phyloP scores from a whole-genome alignment of 371 early-diverging fungal genomes.

The Syncephalastrum sp. region DNA sequence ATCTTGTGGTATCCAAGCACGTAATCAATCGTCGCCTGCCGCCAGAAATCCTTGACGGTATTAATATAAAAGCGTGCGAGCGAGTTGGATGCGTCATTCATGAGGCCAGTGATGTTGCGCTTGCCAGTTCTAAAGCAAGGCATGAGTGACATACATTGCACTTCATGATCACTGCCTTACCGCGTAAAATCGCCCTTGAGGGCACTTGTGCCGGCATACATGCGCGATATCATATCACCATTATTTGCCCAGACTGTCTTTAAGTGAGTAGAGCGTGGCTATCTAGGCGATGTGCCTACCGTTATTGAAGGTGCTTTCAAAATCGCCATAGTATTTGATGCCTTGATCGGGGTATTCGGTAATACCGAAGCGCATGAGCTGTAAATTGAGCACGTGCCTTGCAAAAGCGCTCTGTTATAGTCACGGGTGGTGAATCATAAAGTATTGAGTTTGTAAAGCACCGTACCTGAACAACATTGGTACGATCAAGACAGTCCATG shows the following conservation, averaged over 20 bases:
- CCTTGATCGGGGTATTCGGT: constrained; percentile 63
- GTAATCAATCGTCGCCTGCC: constrained; percentile 52
- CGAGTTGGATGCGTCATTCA: constrained; percentile 76
- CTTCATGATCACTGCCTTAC: constrained; percentile 13
- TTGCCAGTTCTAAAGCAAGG: constrained; percentile 51
- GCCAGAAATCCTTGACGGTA: constrained; percentile 67
- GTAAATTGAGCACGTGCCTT: constrained; percentile 63
- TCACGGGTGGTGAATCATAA: neutral
- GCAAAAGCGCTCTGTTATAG: constrained; percentile 78
- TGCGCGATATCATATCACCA: constrained; percentile 62
- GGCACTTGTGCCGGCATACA: constrained; percentile 72
- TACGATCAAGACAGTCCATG: constrained; percentile 99
- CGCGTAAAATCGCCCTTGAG: constrained; percentile 72
- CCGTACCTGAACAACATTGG: constrained; percentile 90
- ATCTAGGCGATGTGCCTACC: constrained; percentile 20
- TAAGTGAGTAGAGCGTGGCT: neutral
- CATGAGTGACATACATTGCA: neutral
- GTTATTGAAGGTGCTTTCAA: constrained; percentile 63
- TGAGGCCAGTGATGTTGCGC: constrained; percentile 67
- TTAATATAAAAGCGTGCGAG: constrained; percentile 72
- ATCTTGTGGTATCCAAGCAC: constrained; percentile 47
- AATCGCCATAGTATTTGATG: constrained; percentile 54
- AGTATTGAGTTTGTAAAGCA: neutral
- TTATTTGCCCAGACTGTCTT: constrained; percentile 64
- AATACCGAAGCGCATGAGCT: constrained; percentile 69